Evolutionary conservation across 768 basidiomycete species (phyloP), one percentile per base, ranked within the genome.

Genomic region (Lentinula boryana): DNA sequence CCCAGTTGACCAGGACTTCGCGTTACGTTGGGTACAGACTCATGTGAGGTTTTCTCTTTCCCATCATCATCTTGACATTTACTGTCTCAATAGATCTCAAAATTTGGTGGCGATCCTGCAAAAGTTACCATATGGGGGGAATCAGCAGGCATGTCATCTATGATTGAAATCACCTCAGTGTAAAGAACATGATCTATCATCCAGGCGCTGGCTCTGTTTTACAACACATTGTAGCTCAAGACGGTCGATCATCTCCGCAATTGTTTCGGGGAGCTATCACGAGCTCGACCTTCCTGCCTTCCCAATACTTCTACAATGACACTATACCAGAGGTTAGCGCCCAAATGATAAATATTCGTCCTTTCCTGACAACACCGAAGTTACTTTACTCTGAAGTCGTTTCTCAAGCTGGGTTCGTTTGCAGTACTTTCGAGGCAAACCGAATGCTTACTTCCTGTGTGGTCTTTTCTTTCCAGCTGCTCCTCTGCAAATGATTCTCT

Each of bases 91-190:
- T 56, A 76, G 75, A 75, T 75, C 8, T 60, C 53, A n/a, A 53
- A 35, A 21, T 76, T 75, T 56, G 73, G 74, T 38, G 75, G 75
- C 0, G 72, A 76, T 62, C 65, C 66, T 5, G 3, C 41, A 1
- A 63, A 64, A 56, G 75, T 76, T n/a, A 74, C 73, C 7, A 71
- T 76, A 49, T 74, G 72, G 73, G 75, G 75, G 1, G 68, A 72
- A 64, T 74, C 70, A 1, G 71, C 71, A 32, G 69, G 70, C 65
- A n/a, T 46, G 63, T 58, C 5, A 41, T 43, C 15, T 15, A 13
- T 43, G 3, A 13, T n/a, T 51, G 16, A 16, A 32, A 40, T 12
- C 15, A 36, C 33, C 35, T 32, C 2, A 31, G 31, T n/a, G 7
- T 54, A 5, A 46, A 41, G n/a, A 27, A 21, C 1, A 1, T 1